Evolutionary conservation across 371 early-diverging fungal genomes (phyloP).

Genomic region (Mortierella sp.): DNA sequence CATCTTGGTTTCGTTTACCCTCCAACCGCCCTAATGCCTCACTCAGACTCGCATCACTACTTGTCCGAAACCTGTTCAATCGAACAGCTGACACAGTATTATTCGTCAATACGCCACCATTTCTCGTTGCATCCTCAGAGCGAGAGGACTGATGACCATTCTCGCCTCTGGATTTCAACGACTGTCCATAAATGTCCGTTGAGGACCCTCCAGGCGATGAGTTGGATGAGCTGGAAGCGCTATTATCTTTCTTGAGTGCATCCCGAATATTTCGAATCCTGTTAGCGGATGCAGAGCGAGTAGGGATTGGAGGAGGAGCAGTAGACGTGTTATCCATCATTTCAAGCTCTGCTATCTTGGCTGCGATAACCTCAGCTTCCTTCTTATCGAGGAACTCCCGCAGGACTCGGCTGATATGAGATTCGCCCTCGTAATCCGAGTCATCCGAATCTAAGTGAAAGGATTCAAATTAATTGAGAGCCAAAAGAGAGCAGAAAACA

Average conservation of each 20-base stretch:
- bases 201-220: neutral
- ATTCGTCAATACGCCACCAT: neutral
- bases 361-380: conserved; percentile 22
- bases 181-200: conserved; percentile 13
- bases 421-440: conserved; percentile 66
- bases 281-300: conserved; percentile 12
- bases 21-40: conserved; percentile 47
- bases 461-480: conserved; percentile 26
- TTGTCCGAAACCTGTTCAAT: conserved; percentile 43
- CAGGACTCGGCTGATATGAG: conserved; percentile 67
- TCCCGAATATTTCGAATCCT: conserved; percentile 14
- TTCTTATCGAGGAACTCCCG: conserved; percentile 66
- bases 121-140: conserved; percentile 13
- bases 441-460: conserved; percentile 66
- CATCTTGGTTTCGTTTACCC: conserved; percentile 46
- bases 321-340: conserved; percentile 3
- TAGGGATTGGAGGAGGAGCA: neutral
- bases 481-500: neutral
- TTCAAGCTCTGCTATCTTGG: conserved; percentile 40
- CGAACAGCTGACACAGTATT: conserved; percentile 6
- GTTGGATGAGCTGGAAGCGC: neutral
- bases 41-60: conserved; percentile 50
- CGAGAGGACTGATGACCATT: conserved; percentile 17
- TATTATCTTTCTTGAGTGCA: conserved; percentile 9
- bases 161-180: conserved; percentile 18